Evolutionary conservation across 768 basidiomycete genomes (phyloP), one percentile per base, ranked within the genome.

Genomic region (Hericium alpestre): DNA sequence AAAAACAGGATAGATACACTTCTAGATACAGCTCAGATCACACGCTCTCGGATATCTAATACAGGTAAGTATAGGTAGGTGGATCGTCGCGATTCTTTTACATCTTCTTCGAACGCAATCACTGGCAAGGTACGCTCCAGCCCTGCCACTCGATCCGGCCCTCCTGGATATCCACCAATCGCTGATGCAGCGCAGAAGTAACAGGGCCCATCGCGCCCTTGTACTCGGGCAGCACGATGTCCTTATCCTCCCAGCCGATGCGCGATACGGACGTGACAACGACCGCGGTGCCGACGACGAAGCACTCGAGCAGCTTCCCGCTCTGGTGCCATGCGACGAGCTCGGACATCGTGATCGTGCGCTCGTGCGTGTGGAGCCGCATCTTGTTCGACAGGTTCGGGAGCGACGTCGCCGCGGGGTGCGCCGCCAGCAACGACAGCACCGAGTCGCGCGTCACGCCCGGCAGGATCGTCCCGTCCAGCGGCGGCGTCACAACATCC

Each of bases 401-500:
- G 56, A 81, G 70, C 53, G 58, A 56, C 50, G 61, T 65, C 38
- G 70, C 69, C 13, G 59, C 77, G 0, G 74, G 72, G 61, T 90
- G 89, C 9, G 82, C 83, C 15, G 80, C 72, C 4, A 82, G 79
- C 47, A 97, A 83, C 0, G 76, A 65, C 40, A 96, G 79, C 46
- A 90, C 83, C 25, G 90, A 93, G 64, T 88, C 87, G 60, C 94
- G 84, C 7, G 93, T 96, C 23, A 97, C 83, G 48, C 94, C 92
- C 2, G 93, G 93, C 1, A 98, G 81, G 65, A 97, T 91, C 71
- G 90, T 87, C 52, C 93, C 93, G 67, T 89, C 91, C 58, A 96
- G 73, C 13, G 91, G 87, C 2, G 94, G 90, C 1, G 95, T 96
- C 60, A 91, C 76, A 54, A 96, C 76, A 67, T 97, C 92, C 58